Conservation (phyloP, 495 filamentous ascomycete genomes). For the Penicillium nucicola region DNA sequence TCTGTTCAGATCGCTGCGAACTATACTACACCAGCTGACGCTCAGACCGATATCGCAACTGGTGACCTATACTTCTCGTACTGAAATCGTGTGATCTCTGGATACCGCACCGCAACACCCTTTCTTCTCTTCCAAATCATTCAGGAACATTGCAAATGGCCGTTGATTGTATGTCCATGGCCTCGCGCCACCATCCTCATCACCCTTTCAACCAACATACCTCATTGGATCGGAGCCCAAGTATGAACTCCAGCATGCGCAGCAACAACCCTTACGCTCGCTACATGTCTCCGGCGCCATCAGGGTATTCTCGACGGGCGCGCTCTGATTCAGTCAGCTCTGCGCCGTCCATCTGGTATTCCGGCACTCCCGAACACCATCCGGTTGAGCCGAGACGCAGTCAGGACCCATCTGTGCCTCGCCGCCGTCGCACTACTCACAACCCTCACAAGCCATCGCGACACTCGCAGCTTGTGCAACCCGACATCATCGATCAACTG, state of each 20-base stretch:
- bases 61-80: constrained; percentile 2
- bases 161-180: constrained; percentile 23
- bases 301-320: constrained; percentile 18
- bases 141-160: background rate
- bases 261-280: constrained; percentile 40
- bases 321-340: constrained; percentile 26
- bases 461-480: constrained; percentile 59
- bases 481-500: constrained; percentile 79
- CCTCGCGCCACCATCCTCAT: constrained; percentile 25
- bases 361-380: constrained; percentile 29
- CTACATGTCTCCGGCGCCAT: constrained; percentile 32
- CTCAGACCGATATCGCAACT: constrained; percentile 8
- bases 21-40: too few species aligned
- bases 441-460: constrained; percentile 41
- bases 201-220: constrained; percentile 18
- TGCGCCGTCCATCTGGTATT: constrained; percentile 25
- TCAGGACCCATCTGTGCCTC: constrained; percentile 15
- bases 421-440: constrained; percentile 17
- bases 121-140: background rate
- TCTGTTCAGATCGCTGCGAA: too few species aligned
- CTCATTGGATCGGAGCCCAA: background rate
- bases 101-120: background rate
- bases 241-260: constrained; percentile 13
- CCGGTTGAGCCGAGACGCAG: constrained; percentile 28
- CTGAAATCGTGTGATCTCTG: constrained; percentile 9